Conservation (phyloP, 2,329 filamentous ascomycete genomes). For the Pseudogymnoascus sp. region DNA sequence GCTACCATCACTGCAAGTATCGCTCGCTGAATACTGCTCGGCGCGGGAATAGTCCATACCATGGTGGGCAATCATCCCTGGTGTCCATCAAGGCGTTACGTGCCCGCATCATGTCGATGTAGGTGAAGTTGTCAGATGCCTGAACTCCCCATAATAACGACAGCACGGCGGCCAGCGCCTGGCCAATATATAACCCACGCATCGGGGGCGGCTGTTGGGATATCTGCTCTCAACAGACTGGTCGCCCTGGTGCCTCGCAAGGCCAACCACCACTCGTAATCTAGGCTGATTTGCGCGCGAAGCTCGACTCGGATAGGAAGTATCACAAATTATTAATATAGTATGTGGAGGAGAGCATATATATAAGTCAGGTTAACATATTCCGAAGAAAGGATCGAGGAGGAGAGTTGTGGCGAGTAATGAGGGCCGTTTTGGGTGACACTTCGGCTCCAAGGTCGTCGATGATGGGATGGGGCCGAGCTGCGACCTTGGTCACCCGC, state of each 20-base stretch:
- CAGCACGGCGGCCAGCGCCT: slow-evolving; percentile 27
- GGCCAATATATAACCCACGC: slow-evolving; percentile 4
- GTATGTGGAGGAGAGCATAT: background rate
- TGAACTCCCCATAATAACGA: slow-evolving; percentile 35
- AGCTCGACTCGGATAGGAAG: background rate
- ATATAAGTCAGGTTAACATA: background rate
- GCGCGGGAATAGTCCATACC: slow-evolving; percentile 38
- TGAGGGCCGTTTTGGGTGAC: background rate
- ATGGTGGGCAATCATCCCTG: slow-evolving; percentile 72
- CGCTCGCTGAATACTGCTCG: slow-evolving; percentile 1
- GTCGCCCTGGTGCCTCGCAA: background rate
- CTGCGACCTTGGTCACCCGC: background rate
- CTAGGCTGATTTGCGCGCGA: slow-evolving; percentile 5
- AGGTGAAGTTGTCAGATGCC: slow-evolving; percentile 49
- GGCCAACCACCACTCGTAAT: background rate
- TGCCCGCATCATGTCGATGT: slow-evolving; percentile 52
- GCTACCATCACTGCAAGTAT: slow-evolving; percentile 15
- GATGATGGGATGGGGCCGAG: slow-evolving; percentile 3
- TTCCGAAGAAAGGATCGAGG: background rate
- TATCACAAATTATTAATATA: background rate
- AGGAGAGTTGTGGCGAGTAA: background rate
- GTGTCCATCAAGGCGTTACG: slow-evolving; percentile 65
- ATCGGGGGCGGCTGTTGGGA: slow-evolving; percentile 6
- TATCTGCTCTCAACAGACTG: background rate
- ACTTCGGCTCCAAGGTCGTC: slow-evolving; percentile 1